A percentile compares a stretch with the other conserved stretches of the same genome.
Conservation (phyloP, 306 rosid species). For the apple (Malus domestica) region DNA sequence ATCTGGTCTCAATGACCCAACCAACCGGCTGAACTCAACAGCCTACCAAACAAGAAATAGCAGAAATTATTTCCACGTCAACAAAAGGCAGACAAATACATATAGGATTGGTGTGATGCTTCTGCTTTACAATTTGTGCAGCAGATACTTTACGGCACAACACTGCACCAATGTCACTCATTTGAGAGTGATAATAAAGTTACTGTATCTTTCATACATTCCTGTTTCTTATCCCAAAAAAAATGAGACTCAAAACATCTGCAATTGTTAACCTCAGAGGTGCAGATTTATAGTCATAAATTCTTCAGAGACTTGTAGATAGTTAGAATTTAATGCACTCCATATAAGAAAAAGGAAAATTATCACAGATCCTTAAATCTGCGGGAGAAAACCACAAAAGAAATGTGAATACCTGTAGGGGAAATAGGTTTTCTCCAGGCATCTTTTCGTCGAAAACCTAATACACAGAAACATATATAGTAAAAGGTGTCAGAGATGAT, state of each 20-base stretch:
- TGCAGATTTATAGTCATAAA: neutral
- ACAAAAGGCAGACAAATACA: neutral
- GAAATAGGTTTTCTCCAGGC: conserved; percentile 87
- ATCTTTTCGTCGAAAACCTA: conserved; percentile 91
- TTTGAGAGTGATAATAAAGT: neutral
- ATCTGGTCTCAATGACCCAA: conserved; percentile 70
- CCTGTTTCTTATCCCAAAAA: neutral
- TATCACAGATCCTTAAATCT: neutral
- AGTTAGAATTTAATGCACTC: neutral
- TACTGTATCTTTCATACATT: neutral
- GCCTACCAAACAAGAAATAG: conserved; percentile 48
- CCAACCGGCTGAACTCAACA: conserved; percentile 88
- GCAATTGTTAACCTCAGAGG: neutral
- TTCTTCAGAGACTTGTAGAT: neutral
- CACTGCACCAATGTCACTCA: neutral
- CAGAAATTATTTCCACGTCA: conserved; percentile 17
- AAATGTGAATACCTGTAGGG: conserved; percentile 61
- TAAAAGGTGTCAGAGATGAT: conserved; percentile 10
- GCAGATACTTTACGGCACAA: neutral
- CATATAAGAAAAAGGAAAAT: neutral
- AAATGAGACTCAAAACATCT: neutral
- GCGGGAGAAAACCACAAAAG: neutral
- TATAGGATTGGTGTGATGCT: neutral
- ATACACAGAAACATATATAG: conserved; percentile 5
- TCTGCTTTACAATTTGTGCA: neutral